phyloP scores from a whole-genome alignment of 257 asterid species.

The Oldenlandia corymbosa region DNA sequence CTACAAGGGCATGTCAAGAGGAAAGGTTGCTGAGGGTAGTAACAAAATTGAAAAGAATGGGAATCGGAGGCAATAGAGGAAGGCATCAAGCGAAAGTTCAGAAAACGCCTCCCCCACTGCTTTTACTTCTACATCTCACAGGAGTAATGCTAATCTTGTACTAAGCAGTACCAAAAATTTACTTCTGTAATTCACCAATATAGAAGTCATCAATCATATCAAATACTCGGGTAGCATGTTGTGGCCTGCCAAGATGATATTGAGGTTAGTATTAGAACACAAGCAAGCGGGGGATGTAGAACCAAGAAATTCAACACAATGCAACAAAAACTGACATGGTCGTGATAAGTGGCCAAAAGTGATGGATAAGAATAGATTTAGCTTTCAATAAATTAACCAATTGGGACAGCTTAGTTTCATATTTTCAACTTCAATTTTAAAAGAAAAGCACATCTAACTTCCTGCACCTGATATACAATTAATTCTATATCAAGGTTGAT shows the following conservation, averaged over 20 bases:
- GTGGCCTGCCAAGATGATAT: conserved; percentile 55
- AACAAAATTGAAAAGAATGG: background rate
- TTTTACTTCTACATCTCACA: background rate
- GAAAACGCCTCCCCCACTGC: background rate
- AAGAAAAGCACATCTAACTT: background rate
- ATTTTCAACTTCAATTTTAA: no score
- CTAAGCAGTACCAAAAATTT: conserved; percentile 15
- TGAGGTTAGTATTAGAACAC: conserved; percentile 4
- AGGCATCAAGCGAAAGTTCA: background rate
- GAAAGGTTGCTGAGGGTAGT: no score
- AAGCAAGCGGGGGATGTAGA: conserved; percentile 1
- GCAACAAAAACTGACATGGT: background rate
- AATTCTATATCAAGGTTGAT: background rate
- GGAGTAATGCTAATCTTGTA: conserved; percentile 3
- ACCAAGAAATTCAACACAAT: background rate
- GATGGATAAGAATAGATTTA: background rate
- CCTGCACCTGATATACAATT: background rate
- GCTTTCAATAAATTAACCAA: no score
- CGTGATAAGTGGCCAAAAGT: no score
- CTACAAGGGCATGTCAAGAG: no score
- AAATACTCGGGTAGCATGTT: conserved; percentile 84
- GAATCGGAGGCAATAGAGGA: background rate
- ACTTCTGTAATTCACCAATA: conserved; percentile 57
- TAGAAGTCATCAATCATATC: conserved; percentile 84
- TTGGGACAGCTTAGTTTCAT: no score